phyloP scores from a whole-genome alignment of 257 asterid species.

The Solanum arcanum region DNA sequence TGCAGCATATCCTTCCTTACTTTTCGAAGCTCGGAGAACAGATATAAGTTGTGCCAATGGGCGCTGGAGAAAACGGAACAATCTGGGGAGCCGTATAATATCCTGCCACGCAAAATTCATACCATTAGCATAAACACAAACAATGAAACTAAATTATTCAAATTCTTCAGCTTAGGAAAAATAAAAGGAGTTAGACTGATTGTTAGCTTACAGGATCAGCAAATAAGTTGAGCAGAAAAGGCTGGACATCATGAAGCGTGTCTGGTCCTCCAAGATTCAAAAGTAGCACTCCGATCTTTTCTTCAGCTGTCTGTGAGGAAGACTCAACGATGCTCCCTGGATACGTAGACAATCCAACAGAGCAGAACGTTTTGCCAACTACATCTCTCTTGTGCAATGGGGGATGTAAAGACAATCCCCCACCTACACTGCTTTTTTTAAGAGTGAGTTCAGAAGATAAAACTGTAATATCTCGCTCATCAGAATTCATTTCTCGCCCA shows the following conservation, averaged over 20 bases:
- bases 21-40: conserved; percentile 74
- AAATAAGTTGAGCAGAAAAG: conserved; percentile 75
- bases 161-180: neutral
- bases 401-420: conserved; percentile 26
- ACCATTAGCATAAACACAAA: neutral
- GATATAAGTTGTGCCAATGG: conserved; percentile 92
- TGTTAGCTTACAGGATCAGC: conserved; percentile 75
- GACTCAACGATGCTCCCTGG: conserved; percentile 21
- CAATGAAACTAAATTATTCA: neutral
- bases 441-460: conserved; percentile 7
- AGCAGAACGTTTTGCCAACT: conserved; percentile 34
- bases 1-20: conserved; percentile 96
- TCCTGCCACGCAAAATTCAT: conserved; percentile 36
- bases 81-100: conserved; percentile 89
- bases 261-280: conserved; percentile 96
- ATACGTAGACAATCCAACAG: conserved; percentile 36
- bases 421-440: conserved; percentile 4
- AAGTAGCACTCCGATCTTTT: conserved; percentile 77
- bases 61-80: conserved; percentile 77
- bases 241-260: conserved; percentile 89
- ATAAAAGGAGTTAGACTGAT: neutral
- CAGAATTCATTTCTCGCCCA: neutral
- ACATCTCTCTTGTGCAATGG: conserved; percentile 11
- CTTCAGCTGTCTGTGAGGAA: conserved; percentile 33
- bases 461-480: conserved; percentile 1